phyloP scores from a whole-genome alignment of 2,329 filamentous ascomycete genomes.

The Cladophialophora bantiana region DNA sequence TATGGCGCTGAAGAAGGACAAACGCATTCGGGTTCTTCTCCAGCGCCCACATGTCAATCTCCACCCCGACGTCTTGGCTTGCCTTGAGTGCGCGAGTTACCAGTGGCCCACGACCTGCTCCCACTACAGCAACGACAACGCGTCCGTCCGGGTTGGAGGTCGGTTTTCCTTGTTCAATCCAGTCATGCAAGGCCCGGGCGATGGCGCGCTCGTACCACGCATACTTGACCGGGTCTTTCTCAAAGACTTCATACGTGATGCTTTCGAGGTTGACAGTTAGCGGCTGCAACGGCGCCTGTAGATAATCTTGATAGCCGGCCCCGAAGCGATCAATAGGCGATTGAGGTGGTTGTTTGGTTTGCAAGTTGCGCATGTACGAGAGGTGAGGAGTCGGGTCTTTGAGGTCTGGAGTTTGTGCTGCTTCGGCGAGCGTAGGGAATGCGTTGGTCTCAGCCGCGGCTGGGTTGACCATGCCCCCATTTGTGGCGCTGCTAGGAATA shows the following conservation, averaged over 20 bases:
- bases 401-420: slow-evolving; percentile 57
- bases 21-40: slow-evolving; percentile 99
- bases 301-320: slow-evolving; percentile 84
- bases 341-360: slow-evolving; percentile 76
- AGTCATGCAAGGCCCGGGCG: slow-evolving; percentile 79
- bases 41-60: slow-evolving; percentile 83
- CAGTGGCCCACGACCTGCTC: slow-evolving; percentile 88
- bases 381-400: slow-evolving; percentile 71
- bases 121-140: slow-evolving; percentile 88
- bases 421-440: slow-evolving; percentile 76
- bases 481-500: slow-evolving; percentile 54
- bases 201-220: slow-evolving; percentile 91
- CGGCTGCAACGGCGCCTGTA: slow-evolving; percentile 93
- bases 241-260: slow-evolving; percentile 97
- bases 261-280: slow-evolving; percentile 96
- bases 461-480: slow-evolving; percentile 4
- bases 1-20: slow-evolving; percentile 87
- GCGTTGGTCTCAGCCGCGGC: slow-evolving; percentile 42
- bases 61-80: slow-evolving; percentile 75
- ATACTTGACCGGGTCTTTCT: slow-evolving; percentile 98
- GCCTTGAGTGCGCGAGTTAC: slow-evolving; percentile 87
- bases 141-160: slow-evolving; percentile 73
- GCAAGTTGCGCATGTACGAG: slow-evolving; percentile 82
- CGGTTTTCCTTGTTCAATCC: slow-evolving; percentile 74
- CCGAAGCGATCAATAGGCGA: slow-evolving; percentile 71